Evolutionary conservation across 805 yeast genomes (phyloP), one percentile per base, ranked within the genome.

Genomic region (Kuraishia hungarica): DNA sequence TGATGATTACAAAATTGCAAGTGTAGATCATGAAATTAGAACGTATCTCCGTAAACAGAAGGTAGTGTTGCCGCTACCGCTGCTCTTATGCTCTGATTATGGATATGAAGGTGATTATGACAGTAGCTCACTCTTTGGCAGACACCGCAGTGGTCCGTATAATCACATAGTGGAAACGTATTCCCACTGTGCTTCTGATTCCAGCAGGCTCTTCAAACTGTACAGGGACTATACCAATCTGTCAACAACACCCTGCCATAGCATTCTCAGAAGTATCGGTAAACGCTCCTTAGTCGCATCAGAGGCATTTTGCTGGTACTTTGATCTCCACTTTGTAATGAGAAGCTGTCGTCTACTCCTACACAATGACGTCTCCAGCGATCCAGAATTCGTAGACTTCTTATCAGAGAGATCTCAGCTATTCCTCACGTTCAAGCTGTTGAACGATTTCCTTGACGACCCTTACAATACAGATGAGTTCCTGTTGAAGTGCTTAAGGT

Each of bases 61-160:
- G 29, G 51, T 68, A 1, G 54, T 64, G 8, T 69, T 65, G 46
- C 65, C 72, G 2, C 57, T 69, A 48, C 61, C 66, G 13, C 53
- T 67, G n/a, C n/a, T 35, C 4, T 15, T 35, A 4, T 35, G 43
- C 43, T 35, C 43, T 13, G 43, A 35, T 8, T 35, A 35, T 17
- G 43, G 43, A 15, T 35, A 13, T 35, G 43, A 35, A 35, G 43
- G 43, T 35, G 43, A 35, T 3, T 35, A 6, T 13, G 17, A 35
- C 17, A 35, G 17, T 13, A 35, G 43, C 43, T 13, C 43, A 35
- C 43, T 35, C n/a, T 35, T 35, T 35, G 43, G 43, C 11, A 35
- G 43, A 35, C 43, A 35, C 17, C n/a, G 43, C 43, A 35, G 11
- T 13, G 43, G 43, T 15, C 43, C 17, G 11, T 35, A 8, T 15